phyloP scores from a whole-genome alignment of 805 yeast genomes.

The Metschnikowia amazonensis region DNA sequence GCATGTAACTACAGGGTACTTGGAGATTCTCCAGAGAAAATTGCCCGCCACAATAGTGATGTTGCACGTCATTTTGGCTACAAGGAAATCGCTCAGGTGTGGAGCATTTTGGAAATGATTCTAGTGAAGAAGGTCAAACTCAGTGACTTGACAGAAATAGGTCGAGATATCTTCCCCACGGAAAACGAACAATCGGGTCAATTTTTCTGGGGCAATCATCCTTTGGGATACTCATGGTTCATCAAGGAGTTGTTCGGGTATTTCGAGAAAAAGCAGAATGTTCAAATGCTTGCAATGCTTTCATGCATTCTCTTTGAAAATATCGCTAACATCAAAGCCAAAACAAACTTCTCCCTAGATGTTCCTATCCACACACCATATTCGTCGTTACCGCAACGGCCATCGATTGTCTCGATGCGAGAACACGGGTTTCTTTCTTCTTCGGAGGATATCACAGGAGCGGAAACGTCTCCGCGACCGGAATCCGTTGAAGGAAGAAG shows the following conservation, averaged over 20 bases:
- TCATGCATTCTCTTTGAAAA: constrained; percentile 65
- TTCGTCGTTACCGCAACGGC: constrained; percentile 31
- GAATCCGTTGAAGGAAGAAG: constrained; percentile 7
- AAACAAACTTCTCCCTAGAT: constrained; percentile 19
- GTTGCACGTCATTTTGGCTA: constrained; percentile 65
- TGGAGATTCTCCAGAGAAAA: constrained; percentile 58
- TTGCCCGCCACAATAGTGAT: constrained; percentile 66
- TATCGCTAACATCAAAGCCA: constrained; percentile 9
- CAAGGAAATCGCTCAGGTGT: constrained; percentile 63
- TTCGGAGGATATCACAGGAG: background rate
- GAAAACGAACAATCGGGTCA: constrained; percentile 16
- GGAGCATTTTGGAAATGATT: constrained; percentile 58
- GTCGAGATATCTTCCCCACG: constrained; percentile 5
- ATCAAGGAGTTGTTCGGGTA: constrained; percentile 57
- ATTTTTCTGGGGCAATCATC: constrained; percentile 78
- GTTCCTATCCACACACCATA: constrained; percentile 50
- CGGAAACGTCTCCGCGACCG: background rate
- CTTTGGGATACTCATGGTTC: constrained; percentile 68
- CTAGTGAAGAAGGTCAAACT: constrained; percentile 33
- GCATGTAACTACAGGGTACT: constrained; percentile 63
- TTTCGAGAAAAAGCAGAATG: constrained; percentile 60
- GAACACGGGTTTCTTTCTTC: constrained; percentile 10
- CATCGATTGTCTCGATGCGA: constrained; percentile 8
- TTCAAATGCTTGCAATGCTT: constrained; percentile 89
- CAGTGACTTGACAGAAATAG: constrained; percentile 10